Conservation (phyloP, 768 basidiomycete genomes). For the Multifurca ochricompacta region DNA sequence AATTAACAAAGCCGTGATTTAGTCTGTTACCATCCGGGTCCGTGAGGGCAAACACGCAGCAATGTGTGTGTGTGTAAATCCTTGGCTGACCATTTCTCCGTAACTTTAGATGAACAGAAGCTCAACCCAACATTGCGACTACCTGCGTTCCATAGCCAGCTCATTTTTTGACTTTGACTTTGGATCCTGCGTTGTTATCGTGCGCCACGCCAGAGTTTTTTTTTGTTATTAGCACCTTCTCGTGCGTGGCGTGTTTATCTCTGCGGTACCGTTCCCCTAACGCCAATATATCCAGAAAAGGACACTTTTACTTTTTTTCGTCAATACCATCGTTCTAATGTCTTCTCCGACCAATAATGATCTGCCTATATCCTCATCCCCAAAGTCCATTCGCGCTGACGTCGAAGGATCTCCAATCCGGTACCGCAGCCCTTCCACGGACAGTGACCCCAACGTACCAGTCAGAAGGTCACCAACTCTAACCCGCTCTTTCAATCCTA, state of each 20-base stretch:
- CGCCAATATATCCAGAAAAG: neutral
- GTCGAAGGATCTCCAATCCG: slow-evolving; percentile 8
- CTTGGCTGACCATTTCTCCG: neutral
- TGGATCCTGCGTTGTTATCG: neutral
- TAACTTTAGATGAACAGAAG: neutral
- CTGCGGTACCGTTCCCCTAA: neutral
- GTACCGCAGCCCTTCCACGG: slow-evolving; percentile 14
- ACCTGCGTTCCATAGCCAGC: neutral
- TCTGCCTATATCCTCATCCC: slow-evolving; percentile 8
- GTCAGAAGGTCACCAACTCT: slow-evolving; percentile 57
- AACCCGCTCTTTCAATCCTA: slow-evolving; percentile 52
- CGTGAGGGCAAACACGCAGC: too few relatives aligned
- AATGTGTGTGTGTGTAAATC: too few relatives aligned
- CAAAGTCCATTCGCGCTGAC: neutral
- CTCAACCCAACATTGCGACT: neutral
- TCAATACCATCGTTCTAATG: neutral
- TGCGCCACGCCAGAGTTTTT: neutral
- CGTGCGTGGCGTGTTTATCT: neutral
- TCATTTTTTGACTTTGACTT: neutral
- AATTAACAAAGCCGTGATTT: too few relatives aligned
- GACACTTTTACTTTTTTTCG: too few relatives aligned
- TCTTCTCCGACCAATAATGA: slow-evolving; percentile 1
- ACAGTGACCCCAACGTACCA: slow-evolving; percentile 32
- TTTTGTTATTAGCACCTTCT: neutral
- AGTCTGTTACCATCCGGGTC: too few relatives aligned